phyloP scores from a whole-genome alignment of 257 asterid genomes.

The Capsicum rhomboideum region DNA sequence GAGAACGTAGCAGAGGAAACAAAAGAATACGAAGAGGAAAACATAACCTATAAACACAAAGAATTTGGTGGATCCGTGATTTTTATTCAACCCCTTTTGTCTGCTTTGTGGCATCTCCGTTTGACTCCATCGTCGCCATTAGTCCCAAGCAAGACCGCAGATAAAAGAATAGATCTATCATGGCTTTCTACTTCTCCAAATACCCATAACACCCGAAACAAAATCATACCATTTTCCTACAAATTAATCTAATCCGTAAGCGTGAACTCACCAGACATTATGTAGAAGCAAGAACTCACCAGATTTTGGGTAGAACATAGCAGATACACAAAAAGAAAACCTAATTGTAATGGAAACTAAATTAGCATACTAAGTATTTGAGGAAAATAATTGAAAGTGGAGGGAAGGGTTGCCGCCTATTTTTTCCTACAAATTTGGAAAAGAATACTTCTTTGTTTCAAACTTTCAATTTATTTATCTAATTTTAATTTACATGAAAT shows the following conservation, averaged over 20 bases:
- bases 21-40: neutral
- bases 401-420: too few species aligned
- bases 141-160: neutral
- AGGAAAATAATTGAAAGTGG: too few species aligned
- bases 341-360: neutral
- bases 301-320: neutral
- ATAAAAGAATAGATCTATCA: neutral
- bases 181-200: neutral
- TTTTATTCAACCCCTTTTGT: neutral
- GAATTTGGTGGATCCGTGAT: constrained; percentile 27
- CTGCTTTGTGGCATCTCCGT: neutral
- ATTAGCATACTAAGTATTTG: too few species aligned
- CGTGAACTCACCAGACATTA: neutral
- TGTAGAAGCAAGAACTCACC: neutral
- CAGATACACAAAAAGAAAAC: neutral
- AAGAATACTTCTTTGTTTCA: too few species aligned
- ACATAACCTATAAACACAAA: constrained; percentile 21
- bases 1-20: constrained; percentile 8
- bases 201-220: neutral
- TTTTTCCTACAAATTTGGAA: too few species aligned
- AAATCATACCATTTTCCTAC: neutral
- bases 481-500: too few species aligned
- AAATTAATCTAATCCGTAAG: neutral
- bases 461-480: too few species aligned
- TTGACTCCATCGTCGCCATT: neutral